phyloP scores from a whole-genome alignment of 2,329 filamentous ascomycete species.

The Saccharata proteae region DNA sequence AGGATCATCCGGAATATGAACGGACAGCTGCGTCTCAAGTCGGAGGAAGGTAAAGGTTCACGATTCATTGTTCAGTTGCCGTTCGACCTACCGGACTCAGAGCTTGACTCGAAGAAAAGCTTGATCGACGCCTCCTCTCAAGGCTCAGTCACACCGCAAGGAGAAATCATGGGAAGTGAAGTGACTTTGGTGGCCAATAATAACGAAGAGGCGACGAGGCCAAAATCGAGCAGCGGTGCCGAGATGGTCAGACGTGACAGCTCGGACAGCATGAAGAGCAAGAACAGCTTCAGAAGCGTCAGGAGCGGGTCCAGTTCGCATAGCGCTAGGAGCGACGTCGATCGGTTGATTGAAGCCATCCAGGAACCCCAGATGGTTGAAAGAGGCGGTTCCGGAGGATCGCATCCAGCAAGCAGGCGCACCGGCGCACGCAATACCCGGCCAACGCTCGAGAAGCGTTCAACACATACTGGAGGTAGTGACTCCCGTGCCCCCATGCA shows the following conservation, averaged over 20 bases:
- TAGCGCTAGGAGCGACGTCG: constrained; percentile 49
- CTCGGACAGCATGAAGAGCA: constrained; percentile 39
- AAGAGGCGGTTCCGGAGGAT: constrained; percentile 1
- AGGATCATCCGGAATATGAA: constrained; percentile 83
- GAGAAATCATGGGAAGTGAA: constrained; percentile 35
- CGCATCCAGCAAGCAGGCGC: not conserved
- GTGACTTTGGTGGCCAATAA: constrained; percentile 46
- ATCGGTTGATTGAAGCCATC: constrained; percentile 60
- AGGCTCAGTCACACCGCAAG: constrained; percentile 15
- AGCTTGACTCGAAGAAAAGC: constrained; percentile 10
- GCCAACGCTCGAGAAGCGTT: constrained; percentile 4
- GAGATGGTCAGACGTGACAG: constrained; percentile 14
- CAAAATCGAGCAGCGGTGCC: constrained; percentile 10
- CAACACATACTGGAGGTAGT: no score
- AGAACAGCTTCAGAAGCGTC: constrained; percentile 36
- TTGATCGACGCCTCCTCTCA: constrained; percentile 11
- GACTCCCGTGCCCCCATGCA: constrained; percentile 13
- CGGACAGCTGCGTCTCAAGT: constrained; percentile 73
- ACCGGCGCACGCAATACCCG: not conserved
- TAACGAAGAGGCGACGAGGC: no score
- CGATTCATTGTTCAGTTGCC: constrained; percentile 70
- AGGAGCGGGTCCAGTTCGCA: constrained; percentile 24
- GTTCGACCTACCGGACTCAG: constrained; percentile 51
- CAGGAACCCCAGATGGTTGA: constrained; percentile 40
- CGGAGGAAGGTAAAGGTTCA: constrained; percentile 70